Evolutionary conservation across 2,329 filamentous ascomycete genomes (phyloP).

Genomic region (Emergomyces orientalis): DNA sequence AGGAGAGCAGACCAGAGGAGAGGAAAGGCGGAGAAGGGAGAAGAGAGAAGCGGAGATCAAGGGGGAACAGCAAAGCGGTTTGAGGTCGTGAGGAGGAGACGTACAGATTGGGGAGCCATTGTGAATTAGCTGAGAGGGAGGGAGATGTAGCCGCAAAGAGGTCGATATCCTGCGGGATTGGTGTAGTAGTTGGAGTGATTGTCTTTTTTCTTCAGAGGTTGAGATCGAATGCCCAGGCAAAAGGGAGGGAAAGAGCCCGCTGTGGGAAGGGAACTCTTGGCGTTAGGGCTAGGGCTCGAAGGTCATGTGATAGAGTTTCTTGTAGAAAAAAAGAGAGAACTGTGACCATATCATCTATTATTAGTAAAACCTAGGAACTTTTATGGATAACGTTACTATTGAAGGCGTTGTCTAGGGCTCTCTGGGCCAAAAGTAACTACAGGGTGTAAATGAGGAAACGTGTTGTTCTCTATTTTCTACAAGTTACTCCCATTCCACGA

Average conservation of each 20-base stretch:
- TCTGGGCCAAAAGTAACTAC: too few relatives aligned
- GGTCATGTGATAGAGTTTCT: neutral
- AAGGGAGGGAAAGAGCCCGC: neutral
- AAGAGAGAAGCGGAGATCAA: conserved; percentile 15
- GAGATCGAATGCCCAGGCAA: too few relatives aligned
- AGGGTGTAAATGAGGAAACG: too few relatives aligned
- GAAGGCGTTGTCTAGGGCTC: too few relatives aligned
- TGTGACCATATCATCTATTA: too few relatives aligned
- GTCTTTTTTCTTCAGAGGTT: too few relatives aligned
- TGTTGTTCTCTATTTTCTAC: too few relatives aligned
- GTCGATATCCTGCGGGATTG: conserved; percentile 70
- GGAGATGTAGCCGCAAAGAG: conserved; percentile 59
- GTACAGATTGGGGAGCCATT: conserved; percentile 87
- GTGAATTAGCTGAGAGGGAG: conserved; percentile 36
- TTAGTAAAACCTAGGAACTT: too few relatives aligned
- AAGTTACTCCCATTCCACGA: too few relatives aligned
- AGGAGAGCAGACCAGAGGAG: too few relatives aligned
- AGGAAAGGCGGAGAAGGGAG: neutral
- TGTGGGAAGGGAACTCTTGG: conserved; percentile 3
- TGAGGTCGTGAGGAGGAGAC: conserved; percentile 45
- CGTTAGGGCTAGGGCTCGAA: neutral
- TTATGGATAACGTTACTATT: too few relatives aligned
- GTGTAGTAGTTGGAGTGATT: neutral
- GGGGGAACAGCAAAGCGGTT: conserved; percentile 92
- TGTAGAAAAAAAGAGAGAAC: too few relatives aligned